A percentile compares a stretch with the other conserved stretches of the same genome.
Evolutionary conservation across 1,284 basidiomycete species (phyloP).

Genomic region (Microbotryum silenes-acaulis): DNA sequence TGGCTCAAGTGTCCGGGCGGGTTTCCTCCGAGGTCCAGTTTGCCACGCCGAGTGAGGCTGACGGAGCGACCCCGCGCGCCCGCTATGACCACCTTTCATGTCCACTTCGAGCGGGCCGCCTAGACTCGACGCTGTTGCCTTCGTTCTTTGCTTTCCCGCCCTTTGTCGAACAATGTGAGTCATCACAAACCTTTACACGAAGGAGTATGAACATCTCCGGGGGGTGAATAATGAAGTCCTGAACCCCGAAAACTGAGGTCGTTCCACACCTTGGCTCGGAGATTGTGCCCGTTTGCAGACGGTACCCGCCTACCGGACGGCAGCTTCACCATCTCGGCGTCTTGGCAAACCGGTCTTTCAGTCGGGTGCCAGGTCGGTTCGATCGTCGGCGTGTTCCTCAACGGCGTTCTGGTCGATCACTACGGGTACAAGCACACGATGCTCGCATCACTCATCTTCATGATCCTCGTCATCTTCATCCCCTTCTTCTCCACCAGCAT

Average conservation of each 20-base stretch:
- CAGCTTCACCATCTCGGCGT: constrained; percentile 43
- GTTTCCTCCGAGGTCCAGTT: not conserved
- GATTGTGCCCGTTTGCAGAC: not conserved
- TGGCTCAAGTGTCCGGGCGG: no score
- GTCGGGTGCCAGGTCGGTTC: constrained; percentile 39
- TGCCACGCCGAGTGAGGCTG: no score
- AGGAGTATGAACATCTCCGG: not conserved
- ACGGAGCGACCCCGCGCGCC: no score
- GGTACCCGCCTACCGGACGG: constrained; percentile 15
- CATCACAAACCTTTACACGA: no score
- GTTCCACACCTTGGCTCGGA: not conserved
- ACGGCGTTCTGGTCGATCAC: constrained; percentile 39
- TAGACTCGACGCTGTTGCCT: constrained; percentile 29
- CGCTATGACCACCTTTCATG: constrained; percentile 34
- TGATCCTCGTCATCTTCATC: constrained; percentile 40
- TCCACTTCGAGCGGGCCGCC: no score
- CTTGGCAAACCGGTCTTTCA: constrained; percentile 46
- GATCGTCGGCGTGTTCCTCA: constrained; percentile 44
- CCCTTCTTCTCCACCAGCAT: constrained; percentile 44
- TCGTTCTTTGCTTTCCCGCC: constrained; percentile 43
- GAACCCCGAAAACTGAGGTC: not conserved
- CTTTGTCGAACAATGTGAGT: constrained; percentile 29
- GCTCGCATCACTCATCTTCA: constrained; percentile 35
- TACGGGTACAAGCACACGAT: constrained; percentile 41
- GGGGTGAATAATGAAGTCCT: not conserved